Base-by-base conservation (phyloP, 768 basidiomycete species). In the Boletus fagicola region DNA sequence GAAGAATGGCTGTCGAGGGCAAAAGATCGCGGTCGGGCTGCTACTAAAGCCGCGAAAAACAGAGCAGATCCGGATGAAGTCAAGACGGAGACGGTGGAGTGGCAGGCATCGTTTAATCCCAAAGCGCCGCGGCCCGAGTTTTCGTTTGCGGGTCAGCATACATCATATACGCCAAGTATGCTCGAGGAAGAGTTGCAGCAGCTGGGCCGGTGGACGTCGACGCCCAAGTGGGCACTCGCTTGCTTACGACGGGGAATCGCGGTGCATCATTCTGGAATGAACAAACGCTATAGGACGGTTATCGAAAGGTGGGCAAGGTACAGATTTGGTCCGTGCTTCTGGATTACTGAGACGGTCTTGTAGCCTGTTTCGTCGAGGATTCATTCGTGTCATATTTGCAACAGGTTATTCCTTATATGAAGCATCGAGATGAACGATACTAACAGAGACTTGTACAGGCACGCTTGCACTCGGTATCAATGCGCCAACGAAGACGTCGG, bases 391-490 rank as follows among this genome's bases (percentile, higher is more conserved):
- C 7, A 75, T 89, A 33, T 81, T 90, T 58, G 82, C 88, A 11
- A 89, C 87, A 54, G 82, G 83, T 82, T 49, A 18, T 67, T 49
- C 33, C 15, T 16, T 47, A 9, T 30, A 53, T 3, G 3, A 20
- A 4, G 0, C 11, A 31, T 49, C 33, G 18, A 28, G 53, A 26
- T 22, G 11, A 61, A 49, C 8, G 16, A 4, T 13, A 54, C 40
- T 59, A 26, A 62, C 15, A 10, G 16, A 36, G 31, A 40, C 12
- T 46, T 18, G 12, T 1, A n/a, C 50, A 84, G 84, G 83, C 1
- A 88, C 87, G 6, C 74, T 89, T 53, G 87, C 88, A 1, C 74
- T 90, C 15, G 88, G 88, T 56, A 90, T 90, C 63, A 90, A 90
- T 63, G 87, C 86, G 0, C 88, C 88, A 0, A 78, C 85, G 0